phyloP scores from a whole-genome alignment of 1,139 yeast species.

The Blastobotrys ciferrii region DNA sequence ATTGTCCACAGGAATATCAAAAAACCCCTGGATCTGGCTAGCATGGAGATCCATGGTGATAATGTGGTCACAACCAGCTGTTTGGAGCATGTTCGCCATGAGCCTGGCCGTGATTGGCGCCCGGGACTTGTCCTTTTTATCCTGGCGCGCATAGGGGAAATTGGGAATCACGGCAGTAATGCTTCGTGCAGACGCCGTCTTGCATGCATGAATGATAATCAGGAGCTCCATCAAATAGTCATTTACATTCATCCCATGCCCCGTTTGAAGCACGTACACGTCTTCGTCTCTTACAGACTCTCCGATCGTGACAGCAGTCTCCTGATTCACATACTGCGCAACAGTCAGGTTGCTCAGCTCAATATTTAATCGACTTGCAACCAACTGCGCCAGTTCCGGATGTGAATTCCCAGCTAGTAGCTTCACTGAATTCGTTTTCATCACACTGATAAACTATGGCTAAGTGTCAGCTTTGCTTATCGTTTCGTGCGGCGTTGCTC shows the following conservation, averaged over 20 bases:
- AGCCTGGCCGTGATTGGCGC: constrained; percentile 97
- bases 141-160: constrained; percentile 98
- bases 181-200: constrained; percentile 89
- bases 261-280: constrained; percentile 81
- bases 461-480: too few species aligned
- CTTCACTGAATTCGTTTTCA: constrained; percentile 45
- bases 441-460: too few species aligned
- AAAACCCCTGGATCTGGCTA: constrained; percentile 99
- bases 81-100: constrained; percentile 89
- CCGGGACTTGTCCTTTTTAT: constrained; percentile 90
- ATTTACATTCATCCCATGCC: constrained; percentile 75
- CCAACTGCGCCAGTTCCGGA: constrained; percentile 77
- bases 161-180: constrained; percentile 94
- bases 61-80: constrained; percentile 96
- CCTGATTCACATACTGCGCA: constrained; percentile 56
- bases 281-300: constrained; percentile 97
- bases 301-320: constrained; percentile 87
- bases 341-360: constrained; percentile 42
- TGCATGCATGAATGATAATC: constrained; percentile 91
- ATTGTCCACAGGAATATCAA: constrained; percentile 93
- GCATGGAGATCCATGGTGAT: constrained; percentile 98
- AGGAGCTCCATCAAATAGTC: constrained; percentile 83
- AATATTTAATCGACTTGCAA: constrained; percentile 53
- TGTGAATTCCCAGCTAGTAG: constrained; percentile 89
- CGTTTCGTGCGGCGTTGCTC: too few species aligned